phyloP scores from a whole-genome alignment of 2,329 filamentous ascomycete genomes.

The Fusarium robinianum region DNA sequence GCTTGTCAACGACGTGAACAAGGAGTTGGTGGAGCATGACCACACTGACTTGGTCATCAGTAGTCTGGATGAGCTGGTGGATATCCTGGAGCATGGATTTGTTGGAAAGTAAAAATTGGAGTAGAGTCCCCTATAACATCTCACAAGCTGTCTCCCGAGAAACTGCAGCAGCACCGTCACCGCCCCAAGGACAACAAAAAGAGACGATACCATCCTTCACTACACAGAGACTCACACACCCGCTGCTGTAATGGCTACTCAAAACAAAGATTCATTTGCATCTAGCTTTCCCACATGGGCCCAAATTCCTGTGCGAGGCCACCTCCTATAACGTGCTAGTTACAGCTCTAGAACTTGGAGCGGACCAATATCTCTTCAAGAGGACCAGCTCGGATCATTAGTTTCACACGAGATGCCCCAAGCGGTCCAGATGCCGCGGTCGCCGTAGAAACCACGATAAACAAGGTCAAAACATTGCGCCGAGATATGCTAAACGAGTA shows the following conservation, averaged over 20 bases:
- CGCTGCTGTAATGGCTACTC: no score
- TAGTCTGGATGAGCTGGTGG: slow-evolving; percentile 75
- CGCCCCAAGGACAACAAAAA: not conserved
- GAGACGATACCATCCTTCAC: slow-evolving; percentile 4
- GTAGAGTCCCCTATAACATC: slow-evolving; percentile 1
- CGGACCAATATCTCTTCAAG: slow-evolving; percentile 23
- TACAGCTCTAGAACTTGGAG: slow-evolving; percentile 24
- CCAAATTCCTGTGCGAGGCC: slow-evolving; percentile 25
- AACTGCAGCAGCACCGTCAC: no score
- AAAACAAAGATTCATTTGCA: slow-evolving; percentile 30
- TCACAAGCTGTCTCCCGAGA: not conserved
- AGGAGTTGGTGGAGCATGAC: slow-evolving; percentile 68
- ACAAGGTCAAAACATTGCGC: slow-evolving; percentile 39
- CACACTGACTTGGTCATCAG: slow-evolving; percentile 77
- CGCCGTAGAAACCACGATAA: slow-evolving; percentile 31
- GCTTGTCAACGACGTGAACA: slow-evolving; percentile 81
- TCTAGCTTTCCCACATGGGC: slow-evolving; percentile 31
- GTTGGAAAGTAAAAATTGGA: slow-evolving; percentile 49
- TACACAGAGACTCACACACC: not conserved
- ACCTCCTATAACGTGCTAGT: slow-evolving; percentile 28
- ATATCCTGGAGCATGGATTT: slow-evolving; percentile 76
- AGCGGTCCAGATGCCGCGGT: slow-evolving; percentile 29
- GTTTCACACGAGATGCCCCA: slow-evolving; percentile 29
- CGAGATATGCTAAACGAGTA: slow-evolving; percentile 41
- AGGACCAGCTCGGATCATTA: slow-evolving; percentile 14